phyloP scores from a whole-genome alignment of 305 asterid genomes.

The Fraxinus angustifolia region DNA sequence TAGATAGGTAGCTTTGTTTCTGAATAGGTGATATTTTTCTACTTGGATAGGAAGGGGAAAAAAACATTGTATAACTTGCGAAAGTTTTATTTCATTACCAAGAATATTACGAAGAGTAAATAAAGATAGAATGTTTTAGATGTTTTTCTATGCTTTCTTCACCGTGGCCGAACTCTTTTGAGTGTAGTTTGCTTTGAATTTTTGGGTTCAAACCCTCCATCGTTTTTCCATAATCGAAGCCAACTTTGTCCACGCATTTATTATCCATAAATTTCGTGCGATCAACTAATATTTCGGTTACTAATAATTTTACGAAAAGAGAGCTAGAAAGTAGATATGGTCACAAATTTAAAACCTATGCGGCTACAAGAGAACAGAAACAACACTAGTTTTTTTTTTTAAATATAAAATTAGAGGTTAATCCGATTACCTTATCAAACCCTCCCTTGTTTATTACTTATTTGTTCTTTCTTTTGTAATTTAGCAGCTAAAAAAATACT shows the following conservation, averaged over 20 bases:
- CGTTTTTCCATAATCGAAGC: conserved; percentile 18
- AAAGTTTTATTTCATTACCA: conserved; percentile 37
- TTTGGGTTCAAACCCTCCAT: conserved; percentile 47
- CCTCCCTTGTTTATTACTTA: background rate
- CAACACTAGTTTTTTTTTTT: background rate
- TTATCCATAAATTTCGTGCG: no score
- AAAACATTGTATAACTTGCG: background rate
- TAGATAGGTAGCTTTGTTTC: no score
- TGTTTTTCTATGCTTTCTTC: conserved; percentile 34
- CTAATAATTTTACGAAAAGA: no score
- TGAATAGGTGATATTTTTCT: no score
- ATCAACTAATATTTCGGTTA: no score
- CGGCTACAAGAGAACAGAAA: background rate
- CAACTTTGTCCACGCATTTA: no score
- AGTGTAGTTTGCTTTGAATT: conserved; percentile 40
- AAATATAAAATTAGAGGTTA: background rate
- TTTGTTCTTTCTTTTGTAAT: background rate
- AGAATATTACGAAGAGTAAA: conserved; percentile 27
- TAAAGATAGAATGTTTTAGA: conserved; percentile 27
- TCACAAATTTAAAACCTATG: background rate
- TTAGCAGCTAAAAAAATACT: background rate
- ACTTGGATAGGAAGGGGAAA: no score
- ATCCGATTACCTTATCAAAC: background rate
- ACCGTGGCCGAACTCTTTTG: conserved; percentile 52
- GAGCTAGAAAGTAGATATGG: conserved; percentile 17